phyloP scores from a whole-genome alignment of 768 basidiomycete genomes.

The Termitomyces sp. region DNA sequence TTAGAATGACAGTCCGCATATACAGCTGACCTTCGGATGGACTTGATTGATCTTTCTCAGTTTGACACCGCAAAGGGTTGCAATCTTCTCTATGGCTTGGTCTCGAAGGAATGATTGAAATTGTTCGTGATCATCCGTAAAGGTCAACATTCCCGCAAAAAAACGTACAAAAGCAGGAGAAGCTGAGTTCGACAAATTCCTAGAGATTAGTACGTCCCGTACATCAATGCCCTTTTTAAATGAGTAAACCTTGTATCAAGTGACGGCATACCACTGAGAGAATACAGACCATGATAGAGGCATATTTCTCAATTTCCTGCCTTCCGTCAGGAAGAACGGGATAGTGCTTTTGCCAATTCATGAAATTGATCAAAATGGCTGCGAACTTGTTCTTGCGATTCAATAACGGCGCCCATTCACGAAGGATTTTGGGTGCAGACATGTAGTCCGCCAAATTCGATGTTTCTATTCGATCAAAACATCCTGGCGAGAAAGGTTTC shows the following conservation, averaged over 20 bases:
- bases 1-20: not conserved
- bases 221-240: conserved; percentile 1
- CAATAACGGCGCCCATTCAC: conserved; percentile 24
- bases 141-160: conserved; percentile 9
- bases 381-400: conserved; percentile 21
- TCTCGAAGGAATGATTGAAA: conserved; percentile 21
- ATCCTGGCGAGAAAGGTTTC: conserved; percentile 17
- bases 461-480: conserved; percentile 26
- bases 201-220: not conserved
- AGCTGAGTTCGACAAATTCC: not conserved
- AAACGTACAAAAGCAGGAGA: not conserved
- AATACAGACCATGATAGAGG: conserved; percentile 13
- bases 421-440: conserved; percentile 17
- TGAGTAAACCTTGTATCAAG: not conserved
- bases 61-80: conserved; percentile 14
- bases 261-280: not conserved
- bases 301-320: conserved; percentile 9
- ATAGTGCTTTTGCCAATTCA: conserved; percentile 20
- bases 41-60: conserved; percentile 18
- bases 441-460: conserved; percentile 21
- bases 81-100: conserved; percentile 12
- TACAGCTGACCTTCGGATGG: conserved; percentile 20
- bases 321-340: conserved; percentile 2
- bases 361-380: conserved; percentile 21
- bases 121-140: conserved; percentile 18